These are phyloP conservation scores for Apodospora peruviana DNA, from an alignment of 495 filamentous ascomycete species.

Conservation along the genomic window DNA sequence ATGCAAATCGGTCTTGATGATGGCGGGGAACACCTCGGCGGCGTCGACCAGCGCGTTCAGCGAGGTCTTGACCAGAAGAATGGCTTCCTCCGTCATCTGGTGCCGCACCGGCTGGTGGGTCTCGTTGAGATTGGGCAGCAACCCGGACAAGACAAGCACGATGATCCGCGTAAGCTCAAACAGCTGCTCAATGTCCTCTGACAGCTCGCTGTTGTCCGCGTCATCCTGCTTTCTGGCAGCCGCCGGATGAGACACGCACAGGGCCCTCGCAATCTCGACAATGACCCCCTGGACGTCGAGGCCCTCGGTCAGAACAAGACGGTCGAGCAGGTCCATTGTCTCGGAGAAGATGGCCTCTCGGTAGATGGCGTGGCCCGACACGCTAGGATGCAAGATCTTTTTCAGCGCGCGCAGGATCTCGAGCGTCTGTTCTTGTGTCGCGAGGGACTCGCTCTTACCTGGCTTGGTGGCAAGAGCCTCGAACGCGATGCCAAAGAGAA, in stretches of 20 bases:
- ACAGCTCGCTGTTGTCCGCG: constrained; percentile 65
- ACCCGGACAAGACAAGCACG: constrained; percentile 79
- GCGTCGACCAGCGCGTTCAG: constrained; percentile 88
- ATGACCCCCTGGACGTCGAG: constrained; percentile 87
- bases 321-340: constrained; percentile 90
- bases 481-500: constrained; percentile 92
- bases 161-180: constrained; percentile 96
- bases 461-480: constrained; percentile 85
- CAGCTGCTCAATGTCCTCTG: constrained; percentile 95
- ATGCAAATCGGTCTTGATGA: constrained; percentile 95
- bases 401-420: constrained; percentile 87
- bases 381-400: constrained; percentile 90
- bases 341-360: constrained; percentile 94
- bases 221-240: constrained; percentile 66
- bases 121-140: constrained; percentile 83
- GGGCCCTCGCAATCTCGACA: constrained; percentile 82
- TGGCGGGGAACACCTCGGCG: constrained; percentile 87
- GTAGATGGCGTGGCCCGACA: constrained; percentile 94
- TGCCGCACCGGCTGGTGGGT: constrained; percentile 63
- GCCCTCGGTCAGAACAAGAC: constrained; percentile 86
- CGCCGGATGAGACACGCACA: constrained; percentile 86
- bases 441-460: constrained; percentile 59
- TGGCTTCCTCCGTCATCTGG: constrained; percentile 73
- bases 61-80: constrained; percentile 70
- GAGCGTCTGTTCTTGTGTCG: constrained; percentile 73